Base-by-base conservation (phyloP, 2,329 filamentous ascomycete genomes). In the Pseudogymnoascus sp. region DNA sequence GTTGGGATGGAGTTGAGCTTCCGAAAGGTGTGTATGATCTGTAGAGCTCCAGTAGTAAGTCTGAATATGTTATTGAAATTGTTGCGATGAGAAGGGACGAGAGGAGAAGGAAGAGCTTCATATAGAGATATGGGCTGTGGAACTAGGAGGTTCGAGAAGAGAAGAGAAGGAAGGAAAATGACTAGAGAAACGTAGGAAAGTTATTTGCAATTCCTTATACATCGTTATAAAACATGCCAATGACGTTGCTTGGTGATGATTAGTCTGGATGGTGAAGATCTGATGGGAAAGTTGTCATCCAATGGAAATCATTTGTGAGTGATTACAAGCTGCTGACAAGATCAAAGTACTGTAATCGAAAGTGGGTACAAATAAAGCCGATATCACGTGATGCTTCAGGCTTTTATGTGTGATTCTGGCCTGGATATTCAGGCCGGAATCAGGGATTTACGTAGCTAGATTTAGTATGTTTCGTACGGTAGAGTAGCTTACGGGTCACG, bases 101-200 rank as follows among this genome's bases (percentile, higher is more conserved):
- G 47, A 68, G 31, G 61, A 72, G 62, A 64, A 73, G 65, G 66
- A 73, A 64, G 68, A 71, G 69, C 68, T 73, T 73, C 71, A 73
- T 73, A 68, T 71, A 73, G 71, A 71, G 65, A 68, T 40, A 19
- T 33, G n/a, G 28, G 28, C 61, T 59, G 65, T 23, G 11, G 19
- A 21, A 53, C 66, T 63, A 68, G 70, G 71, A 68, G 63, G 57
- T 63, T 64, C 63, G 65, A 70, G 69, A 69, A n/a, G 62, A 64
- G 68, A 65, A 63, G 64, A 69, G 68, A 69, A 67, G 63, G 63
- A 61, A 64, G 28, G 60, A 53, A 59, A 57, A 33, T 19, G 4
- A 19, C 26, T 57, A 57, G 50, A 57, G 50, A 57, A 33, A 33
- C 47, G 2, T 57, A 33, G 33, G 28, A 57, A 19, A 33, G 26